Evolutionary conservation across 2,329 filamentous ascomycete genomes (phyloP), one percentile per base, ranked within the genome.

Genomic region (Hypoxylon sp.): DNA sequence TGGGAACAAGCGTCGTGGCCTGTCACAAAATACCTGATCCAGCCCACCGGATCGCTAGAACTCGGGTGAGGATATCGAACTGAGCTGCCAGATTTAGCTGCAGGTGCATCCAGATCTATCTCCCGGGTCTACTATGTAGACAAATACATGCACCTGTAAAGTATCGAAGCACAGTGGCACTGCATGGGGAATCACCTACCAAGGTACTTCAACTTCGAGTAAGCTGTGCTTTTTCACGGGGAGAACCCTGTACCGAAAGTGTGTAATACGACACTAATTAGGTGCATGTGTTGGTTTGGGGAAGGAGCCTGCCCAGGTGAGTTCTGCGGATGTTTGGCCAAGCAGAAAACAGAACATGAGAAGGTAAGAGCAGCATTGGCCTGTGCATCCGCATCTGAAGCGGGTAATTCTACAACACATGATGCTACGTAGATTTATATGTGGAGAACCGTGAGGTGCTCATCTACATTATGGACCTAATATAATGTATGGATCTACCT

Each of bases 21-120:
- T 62, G 35, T 56, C 47, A 61, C 57, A n/a, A n/a, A 60, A 50
- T 42, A 29, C 57, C 27, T n/a, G 35, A 59, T 47, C 57, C 51
- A 66, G 32, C 47, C 53, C 19, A 61, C 55, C 51, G 48, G 66
- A 53, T 69, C 46, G 46, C 44, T 53, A 56, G 24, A 59, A 64
- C 29, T 58, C 47, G 58, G 62, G 11, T 17, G 19, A 39, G 15
- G 53, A 35, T 58, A 51, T 39, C 29, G 48, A 37, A 50, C 31
- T 32, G 51, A 69, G 51, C 63, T 69, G 56, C 66, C 42, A 67
- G 66, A 71, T 67, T 60, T 11, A 60, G 62, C 35, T 59, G 61
- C 39, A 56, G 60, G n/a, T 47, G 57, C 53, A 54, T 65, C 61
- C 27, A 46, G 62, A 66, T 71, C 60, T 53, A 56, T 53, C 48